Evolutionary conservation across 768 basidiomycete genomes (phyloP), one percentile per base, ranked within the genome.

Genomic region (Boletus tomentosulus): DNA sequence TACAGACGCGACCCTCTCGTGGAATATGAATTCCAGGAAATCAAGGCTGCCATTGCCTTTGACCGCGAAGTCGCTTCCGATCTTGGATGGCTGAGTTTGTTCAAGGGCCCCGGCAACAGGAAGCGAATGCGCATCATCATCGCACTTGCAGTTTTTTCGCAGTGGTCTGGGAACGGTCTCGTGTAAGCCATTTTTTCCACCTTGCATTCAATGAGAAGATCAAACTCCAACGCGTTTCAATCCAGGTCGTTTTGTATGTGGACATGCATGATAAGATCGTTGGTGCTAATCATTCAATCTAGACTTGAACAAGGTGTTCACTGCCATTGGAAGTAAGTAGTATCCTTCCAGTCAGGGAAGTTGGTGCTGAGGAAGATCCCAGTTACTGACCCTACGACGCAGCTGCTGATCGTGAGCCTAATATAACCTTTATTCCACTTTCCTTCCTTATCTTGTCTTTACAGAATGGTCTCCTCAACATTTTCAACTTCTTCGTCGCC

Each of bases 11-110:
- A 44, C n/a, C 50, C 83, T 2, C 74, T 83, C 1, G 81, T 85
- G 2, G 73, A 78, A 57, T 83, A 78, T 62, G 82, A 84, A 62
- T 84, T 80, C 57, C 75, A 79, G 57, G 84, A 86, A 67, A 86
- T 87, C 71, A 83, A 80, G 62, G 75, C 79, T 25, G 82, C 82
- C 6, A 72, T 82, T 51, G 70, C 67, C 4, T 69, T 78, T 42
- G 76, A 76, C 62, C 71, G 71, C 44, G 71, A 71, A 34, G 69
- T 74, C n/a, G 71, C 73, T 25, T 54, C 70, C 10, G 62, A 74
- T 35, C 67, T 78, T 19, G 76, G 77, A 22, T 84, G 76, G 78
- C 38, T 59, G 31, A 71, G 67, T 39, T 68, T 82, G 45, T 62
- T 83, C 64, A 76, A 68, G 63, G 78, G 71, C 11, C 69, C 67